These are phyloP conservation scores for Phytophthora macrochlamydospora DNA, from an alignment of 352 stramenopile species.

Conservation along the genomic window DNA sequence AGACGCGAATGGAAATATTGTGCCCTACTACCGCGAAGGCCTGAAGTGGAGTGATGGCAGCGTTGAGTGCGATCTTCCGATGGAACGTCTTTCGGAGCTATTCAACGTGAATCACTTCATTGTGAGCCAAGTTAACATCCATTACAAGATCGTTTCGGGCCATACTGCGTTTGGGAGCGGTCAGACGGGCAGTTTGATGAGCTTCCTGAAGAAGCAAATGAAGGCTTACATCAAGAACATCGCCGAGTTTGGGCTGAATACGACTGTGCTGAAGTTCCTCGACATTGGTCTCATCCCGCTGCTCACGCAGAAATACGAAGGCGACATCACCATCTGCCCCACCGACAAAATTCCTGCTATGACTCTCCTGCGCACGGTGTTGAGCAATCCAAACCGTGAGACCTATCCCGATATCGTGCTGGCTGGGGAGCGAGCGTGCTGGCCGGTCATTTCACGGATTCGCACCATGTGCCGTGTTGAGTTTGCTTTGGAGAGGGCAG, in stretches of 20 bases:
- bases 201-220: slow-evolving; percentile 96
- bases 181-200: slow-evolving; percentile 86
- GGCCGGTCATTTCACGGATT: slow-evolving; percentile 95
- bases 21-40: slow-evolving; percentile 81
- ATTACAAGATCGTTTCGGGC: slow-evolving; percentile 87
- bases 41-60: slow-evolving; percentile 96
- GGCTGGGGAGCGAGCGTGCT: slow-evolving; percentile 92
- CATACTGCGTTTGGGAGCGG: slow-evolving; percentile 75
- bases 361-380: slow-evolving; percentile 75
- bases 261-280: slow-evolving; percentile 82
- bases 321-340: slow-evolving; percentile 98
- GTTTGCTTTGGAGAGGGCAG: slow-evolving; percentile 93
- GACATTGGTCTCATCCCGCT: slow-evolving; percentile 82
- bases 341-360: slow-evolving; percentile 89
- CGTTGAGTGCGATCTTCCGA: slow-evolving; percentile 94
- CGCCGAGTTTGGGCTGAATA: slow-evolving; percentile 86
- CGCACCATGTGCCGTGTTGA: slow-evolving; percentile 97
- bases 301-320: slow-evolving; percentile 96
- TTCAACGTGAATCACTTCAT: slow-evolving; percentile 99
- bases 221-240: slow-evolving; percentile 91
- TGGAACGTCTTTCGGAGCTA: slow-evolving; percentile 95
- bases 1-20: slow-evolving; percentile 85
- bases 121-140: slow-evolving; percentile 94
- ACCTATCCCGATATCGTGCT: slow-evolving; percentile 75
- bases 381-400: slow-evolving; percentile 80